Conservation (phyloP, 495 filamentous ascomycete species). For the Amorphotheca resinae region DNA sequence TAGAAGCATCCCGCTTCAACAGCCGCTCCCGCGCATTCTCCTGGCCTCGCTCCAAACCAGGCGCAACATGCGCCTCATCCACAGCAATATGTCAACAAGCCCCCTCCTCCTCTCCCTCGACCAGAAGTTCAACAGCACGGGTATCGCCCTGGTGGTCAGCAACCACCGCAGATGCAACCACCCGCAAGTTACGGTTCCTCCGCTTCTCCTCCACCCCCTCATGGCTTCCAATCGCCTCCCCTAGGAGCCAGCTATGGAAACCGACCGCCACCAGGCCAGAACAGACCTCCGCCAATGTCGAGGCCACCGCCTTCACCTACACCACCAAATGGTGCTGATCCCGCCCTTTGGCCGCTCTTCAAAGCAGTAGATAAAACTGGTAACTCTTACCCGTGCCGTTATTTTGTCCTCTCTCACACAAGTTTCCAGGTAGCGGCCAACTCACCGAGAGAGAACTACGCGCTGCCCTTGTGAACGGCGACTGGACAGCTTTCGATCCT, state of each 20-base stretch:
- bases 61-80: slow-evolving; percentile 23
- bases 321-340: slow-evolving; percentile 53
- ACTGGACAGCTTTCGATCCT: slow-evolving; percentile 89
- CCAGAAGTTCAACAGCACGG: slow-evolving; percentile 12
- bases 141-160: background rate
- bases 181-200: slow-evolving; percentile 16
- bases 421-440: slow-evolving; percentile 51
- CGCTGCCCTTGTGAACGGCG: slow-evolving; percentile 88
- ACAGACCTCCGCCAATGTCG: slow-evolving; percentile 12
- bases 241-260: slow-evolving; percentile 30
- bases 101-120: slow-evolving; percentile 20
- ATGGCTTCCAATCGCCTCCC: slow-evolving; percentile 25
- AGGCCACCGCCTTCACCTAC: slow-evolving; percentile 40
- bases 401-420: slow-evolving; percentile 2
- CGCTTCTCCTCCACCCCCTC: slow-evolving; percentile 13
- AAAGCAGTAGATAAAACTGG: slow-evolving; percentile 79
- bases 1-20: background rate
- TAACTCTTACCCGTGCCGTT: slow-evolving; percentile 16
- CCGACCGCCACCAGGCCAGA: slow-evolving; percentile 26
- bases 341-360: slow-evolving; percentile 73
- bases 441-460: slow-evolving; percentile 81
- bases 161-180: slow-evolving; percentile 18
- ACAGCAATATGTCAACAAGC: slow-evolving; percentile 23
- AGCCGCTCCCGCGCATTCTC: slow-evolving; percentile 18
- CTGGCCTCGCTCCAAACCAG: slow-evolving; percentile 3